Evolutionary conservation across 768 basidiomycete species (phyloP).

Genomic region (Coprinopsis sp.): DNA sequence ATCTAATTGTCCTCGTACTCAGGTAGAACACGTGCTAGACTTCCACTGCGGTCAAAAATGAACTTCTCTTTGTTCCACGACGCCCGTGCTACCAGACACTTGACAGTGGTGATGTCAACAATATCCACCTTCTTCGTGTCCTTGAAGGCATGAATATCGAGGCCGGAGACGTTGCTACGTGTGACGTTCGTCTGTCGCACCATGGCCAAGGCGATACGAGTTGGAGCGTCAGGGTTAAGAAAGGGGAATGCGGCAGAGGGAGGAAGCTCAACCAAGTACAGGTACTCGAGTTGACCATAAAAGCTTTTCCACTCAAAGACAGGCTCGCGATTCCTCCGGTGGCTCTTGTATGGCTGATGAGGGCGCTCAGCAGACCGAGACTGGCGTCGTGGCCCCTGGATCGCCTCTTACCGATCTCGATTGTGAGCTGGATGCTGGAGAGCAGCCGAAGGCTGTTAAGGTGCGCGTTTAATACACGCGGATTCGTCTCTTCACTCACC

Average conservation of each 20-base stretch:
- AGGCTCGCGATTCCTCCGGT: not conserved
- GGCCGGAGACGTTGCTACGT: not conserved
- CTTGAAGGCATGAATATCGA: slow-evolving; percentile 2
- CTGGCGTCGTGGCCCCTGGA: too few species aligned
- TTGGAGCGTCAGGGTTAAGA: not conserved
- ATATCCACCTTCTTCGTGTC: slow-evolving; percentile 14
- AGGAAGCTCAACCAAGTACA: slow-evolving; percentile 1
- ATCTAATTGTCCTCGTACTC: too few species aligned
- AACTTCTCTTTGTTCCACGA: slow-evolving; percentile 17
- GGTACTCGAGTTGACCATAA: slow-evolving; percentile 1
- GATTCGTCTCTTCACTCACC: too few species aligned
- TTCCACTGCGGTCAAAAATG: slow-evolving; percentile 23
- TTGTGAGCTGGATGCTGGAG: too few species aligned
- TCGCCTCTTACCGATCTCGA: too few species aligned
- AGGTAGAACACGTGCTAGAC: too few species aligned
- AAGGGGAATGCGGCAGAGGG: not conserved
- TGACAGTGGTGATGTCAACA: slow-evolving; percentile 23
- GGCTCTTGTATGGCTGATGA: too few species aligned
- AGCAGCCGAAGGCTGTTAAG: too few species aligned
- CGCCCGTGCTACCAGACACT: slow-evolving; percentile 24
- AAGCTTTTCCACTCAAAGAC: not conserved
- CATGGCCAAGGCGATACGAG: not conserved
- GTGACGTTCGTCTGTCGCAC: not conserved
- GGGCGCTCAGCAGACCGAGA: too few species aligned
- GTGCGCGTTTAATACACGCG: too few species aligned